Conservation (phyloP, 2,329 filamentous ascomycete species). For the Colletotrichum ledebouriae region DNA sequence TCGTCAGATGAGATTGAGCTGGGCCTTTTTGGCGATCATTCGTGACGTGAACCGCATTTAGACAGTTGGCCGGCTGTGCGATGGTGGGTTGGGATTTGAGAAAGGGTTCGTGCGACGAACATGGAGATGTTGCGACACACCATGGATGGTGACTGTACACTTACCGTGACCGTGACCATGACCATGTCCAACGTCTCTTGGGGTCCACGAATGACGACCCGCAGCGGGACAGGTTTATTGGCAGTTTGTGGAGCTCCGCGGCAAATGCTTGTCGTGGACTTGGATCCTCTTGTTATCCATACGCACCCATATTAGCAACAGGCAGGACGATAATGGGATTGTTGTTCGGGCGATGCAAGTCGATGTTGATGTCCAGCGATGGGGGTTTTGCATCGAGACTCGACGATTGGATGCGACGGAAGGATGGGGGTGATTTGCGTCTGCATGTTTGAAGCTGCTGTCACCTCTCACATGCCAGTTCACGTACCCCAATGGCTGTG, state of each 20-base stretch:
- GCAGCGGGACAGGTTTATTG: conserved; percentile 25
- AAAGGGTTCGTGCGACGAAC: conserved; percentile 18
- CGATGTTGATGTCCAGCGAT: conserved; percentile 30
- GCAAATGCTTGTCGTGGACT: conserved; percentile 10
- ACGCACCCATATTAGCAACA: conserved; percentile 1
- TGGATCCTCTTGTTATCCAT: background rate
- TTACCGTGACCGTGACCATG: background rate
- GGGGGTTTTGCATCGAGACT: conserved; percentile 32
- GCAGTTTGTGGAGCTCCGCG: conserved; percentile 25
- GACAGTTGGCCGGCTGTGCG: conserved; percentile 18
- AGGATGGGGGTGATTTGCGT: conserved; percentile 3
- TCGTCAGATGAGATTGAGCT: background rate
- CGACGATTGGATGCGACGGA: conserved; percentile 21
- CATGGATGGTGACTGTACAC: background rate
- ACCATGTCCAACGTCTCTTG: background rate
- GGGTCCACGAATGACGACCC: conserved; percentile 18
- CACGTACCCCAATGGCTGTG: conserved; percentile 21
- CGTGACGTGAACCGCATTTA: conserved; percentile 17
- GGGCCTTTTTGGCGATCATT: conserved; percentile 1
- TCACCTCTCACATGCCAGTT: conserved; percentile 32
- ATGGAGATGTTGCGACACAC: conserved; percentile 20
- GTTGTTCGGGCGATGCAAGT: conserved; percentile 7
- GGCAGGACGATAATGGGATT: conserved; percentile 14
- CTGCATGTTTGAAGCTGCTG: conserved; percentile 10
- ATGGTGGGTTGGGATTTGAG: background rate